phyloP scores from a whole-genome alignment of 257 asterid genomes.

The Ocimum tenuiflorum region DNA sequence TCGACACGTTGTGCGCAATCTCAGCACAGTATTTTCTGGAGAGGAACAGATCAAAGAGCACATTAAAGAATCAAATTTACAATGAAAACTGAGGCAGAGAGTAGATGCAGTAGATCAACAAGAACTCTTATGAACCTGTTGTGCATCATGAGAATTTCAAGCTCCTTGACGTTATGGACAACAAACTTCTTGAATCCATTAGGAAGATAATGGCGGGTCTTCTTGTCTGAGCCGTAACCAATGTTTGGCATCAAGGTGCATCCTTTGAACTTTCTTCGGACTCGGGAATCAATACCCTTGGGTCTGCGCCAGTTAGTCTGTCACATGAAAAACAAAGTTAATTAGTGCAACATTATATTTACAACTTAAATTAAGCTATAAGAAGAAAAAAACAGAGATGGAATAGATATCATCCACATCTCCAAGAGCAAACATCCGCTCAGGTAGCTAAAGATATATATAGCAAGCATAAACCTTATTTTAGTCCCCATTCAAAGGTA shows the following conservation, averaged over 20 bases:
- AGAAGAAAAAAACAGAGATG: too few species aligned
- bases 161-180: conserved; percentile 40
- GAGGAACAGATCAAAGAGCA: neutral
- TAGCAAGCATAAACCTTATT: neutral
- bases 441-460: neutral
- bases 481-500: neutral
- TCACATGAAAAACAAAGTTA: neutral
- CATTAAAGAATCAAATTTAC: neutral
- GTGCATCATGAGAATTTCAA: conserved; percentile 45
- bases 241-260: conserved; percentile 42
- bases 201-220: conserved; percentile 45
- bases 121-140: too few species aligned
- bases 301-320: conserved; percentile 49
- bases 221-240: conserved; percentile 50
- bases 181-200: conserved; percentile 46
- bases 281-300: conserved; percentile 52
- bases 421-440: neutral
- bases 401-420: too few species aligned
- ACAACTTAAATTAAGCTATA: too few species aligned
- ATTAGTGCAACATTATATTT: neutral
- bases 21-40: conserved; percentile 53
- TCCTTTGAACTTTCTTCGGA: conserved; percentile 47
- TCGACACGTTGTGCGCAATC: conserved; percentile 42
- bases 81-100: neutral
- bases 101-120: neutral